Conservation (phyloP, 1,284 basidiomycete species). For the Malassezia caprae region DNA sequence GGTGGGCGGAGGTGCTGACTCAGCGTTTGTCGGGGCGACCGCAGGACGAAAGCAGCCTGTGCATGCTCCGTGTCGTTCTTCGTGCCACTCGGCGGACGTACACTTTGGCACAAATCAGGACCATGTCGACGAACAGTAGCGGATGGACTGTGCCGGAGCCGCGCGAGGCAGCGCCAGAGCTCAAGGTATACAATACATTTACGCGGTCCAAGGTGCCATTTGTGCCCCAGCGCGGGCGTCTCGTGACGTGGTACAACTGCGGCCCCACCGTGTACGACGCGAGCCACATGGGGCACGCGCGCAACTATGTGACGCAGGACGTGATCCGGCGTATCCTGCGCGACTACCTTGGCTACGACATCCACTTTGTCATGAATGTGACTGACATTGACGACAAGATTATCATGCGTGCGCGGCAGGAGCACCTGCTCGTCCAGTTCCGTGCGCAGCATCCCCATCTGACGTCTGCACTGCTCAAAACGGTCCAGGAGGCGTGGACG, state of each 20-base stretch:
- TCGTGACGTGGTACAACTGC: slow-evolving; percentile 97
- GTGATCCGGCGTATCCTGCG: slow-evolving; percentile 81
- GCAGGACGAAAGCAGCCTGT: background rate
- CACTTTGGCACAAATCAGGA: background rate
- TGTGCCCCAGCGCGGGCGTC: slow-evolving; percentile 65
- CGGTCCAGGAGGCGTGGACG: slow-evolving; percentile 33
- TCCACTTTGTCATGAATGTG: slow-evolving; percentile 99
- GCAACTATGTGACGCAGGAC: slow-evolving; percentile 98
- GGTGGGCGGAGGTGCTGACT: background rate
- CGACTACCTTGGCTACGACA: slow-evolving; percentile 94
- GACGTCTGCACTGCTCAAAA: slow-evolving; percentile 25
- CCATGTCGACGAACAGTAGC: background rate
- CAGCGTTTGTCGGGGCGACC: background rate
- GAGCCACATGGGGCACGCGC: slow-evolving; percentile 96
- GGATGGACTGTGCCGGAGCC: slow-evolving; percentile 8
- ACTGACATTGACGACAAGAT: slow-evolving; percentile 99
- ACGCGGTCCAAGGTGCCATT: slow-evolving; percentile 73
- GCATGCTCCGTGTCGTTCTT: background rate
- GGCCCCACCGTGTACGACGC: slow-evolving; percentile 98
- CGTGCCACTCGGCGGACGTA: background rate
- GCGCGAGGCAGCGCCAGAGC: slow-evolving; percentile 46
- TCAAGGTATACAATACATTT: slow-evolving; percentile 88
- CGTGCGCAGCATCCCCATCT: slow-evolving; percentile 27
- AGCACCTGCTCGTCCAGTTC: slow-evolving; percentile 54
- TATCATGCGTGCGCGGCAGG: slow-evolving; percentile 43